Evolutionary conservation across 495 filamentous ascomycete genomes (phyloP).

Genomic region (Penicillium subrubescens): DNA sequence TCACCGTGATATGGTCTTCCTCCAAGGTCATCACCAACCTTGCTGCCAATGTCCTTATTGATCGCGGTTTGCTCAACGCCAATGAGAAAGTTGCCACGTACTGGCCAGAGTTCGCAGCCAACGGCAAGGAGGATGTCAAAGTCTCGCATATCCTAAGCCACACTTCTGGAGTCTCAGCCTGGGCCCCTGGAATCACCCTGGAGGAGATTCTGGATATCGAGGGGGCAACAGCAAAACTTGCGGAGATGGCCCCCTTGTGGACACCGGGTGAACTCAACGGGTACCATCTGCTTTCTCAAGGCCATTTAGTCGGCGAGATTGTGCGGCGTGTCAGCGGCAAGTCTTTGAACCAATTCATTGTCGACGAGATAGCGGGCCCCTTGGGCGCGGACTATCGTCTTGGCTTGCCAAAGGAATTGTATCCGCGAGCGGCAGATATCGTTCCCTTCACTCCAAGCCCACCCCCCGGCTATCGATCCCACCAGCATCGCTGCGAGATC

Average conservation of each 20-base stretch:
- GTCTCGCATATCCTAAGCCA: conserved; percentile 48
- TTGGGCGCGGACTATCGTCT: conserved; percentile 45
- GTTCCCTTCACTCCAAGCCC: conserved; percentile 16
- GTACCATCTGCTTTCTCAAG: conserved; percentile 43
- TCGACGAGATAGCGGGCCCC: conserved; percentile 41
- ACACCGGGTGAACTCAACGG: conserved; percentile 41
- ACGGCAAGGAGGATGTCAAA: conserved; percentile 43
- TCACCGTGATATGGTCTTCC: conserved; percentile 43
- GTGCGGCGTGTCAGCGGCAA: conserved; percentile 42
- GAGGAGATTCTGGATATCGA: conserved; percentile 35
- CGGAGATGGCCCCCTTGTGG: conserved; percentile 46
- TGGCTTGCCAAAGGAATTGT: conserved; percentile 34
- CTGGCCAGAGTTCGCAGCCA: conserved; percentile 50
- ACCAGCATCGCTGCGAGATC: conserved; percentile 19
- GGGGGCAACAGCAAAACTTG: conserved; percentile 33
- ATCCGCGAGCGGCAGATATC: conserved; percentile 33
- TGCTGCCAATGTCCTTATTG: conserved; percentile 39
- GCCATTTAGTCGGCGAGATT: conserved; percentile 44
- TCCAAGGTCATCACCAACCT: conserved; percentile 44
- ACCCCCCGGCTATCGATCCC: conserved; percentile 5
- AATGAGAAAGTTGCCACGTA: conserved; percentile 42
- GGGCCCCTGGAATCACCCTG: conserved; percentile 32
- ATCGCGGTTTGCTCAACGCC: conserved; percentile 41
- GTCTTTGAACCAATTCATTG: conserved; percentile 40
- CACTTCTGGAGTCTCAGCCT: conserved; percentile 37